phyloP scores from a whole-genome alignment of 1,139 yeast genomes.

The Nematodospora anomalae region DNA sequence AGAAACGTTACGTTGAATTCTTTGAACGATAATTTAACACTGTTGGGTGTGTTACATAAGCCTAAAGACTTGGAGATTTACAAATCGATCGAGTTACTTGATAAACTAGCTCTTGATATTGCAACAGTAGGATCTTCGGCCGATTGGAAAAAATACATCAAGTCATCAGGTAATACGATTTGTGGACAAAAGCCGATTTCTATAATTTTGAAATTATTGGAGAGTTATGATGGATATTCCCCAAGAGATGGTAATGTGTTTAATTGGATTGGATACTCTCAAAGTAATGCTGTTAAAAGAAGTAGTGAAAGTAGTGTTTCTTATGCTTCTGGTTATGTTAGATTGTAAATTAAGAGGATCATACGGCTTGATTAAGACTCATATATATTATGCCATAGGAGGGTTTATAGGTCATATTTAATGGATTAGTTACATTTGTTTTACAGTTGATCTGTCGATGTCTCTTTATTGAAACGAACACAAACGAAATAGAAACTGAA shows the following conservation, averaged over 20 bases:
- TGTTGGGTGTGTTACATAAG: slow-evolving; percentile 17
- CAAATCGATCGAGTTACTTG: slow-evolving; percentile 71
- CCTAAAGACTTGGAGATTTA: slow-evolving; percentile 49
- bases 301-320: slow-evolving; percentile 77
- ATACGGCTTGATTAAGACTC: neutral
- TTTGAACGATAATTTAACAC: slow-evolving; percentile 18
- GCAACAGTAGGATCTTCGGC: slow-evolving; percentile 54
- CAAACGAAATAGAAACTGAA: neutral
- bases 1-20: slow-evolving; percentile 16
- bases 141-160: slow-evolving; percentile 69
- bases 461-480: neutral
- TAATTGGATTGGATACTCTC: slow-evolving; percentile 81
- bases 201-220: slow-evolving; percentile 57
- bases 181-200: slow-evolving; percentile 90
- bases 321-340: slow-evolving; percentile 79
- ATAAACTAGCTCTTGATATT: slow-evolving; percentile 65
- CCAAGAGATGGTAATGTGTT: slow-evolving; percentile 26
- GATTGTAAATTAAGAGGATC: slow-evolving; percentile 4
- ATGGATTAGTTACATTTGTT: too few species aligned
- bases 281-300: slow-evolving; percentile 58
- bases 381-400: too few species aligned
- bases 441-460: too few species aligned
- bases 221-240: slow-evolving; percentile 18
- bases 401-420: too few species aligned
- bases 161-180: slow-evolving; percentile 77